Percentiles rank a stretch among this genome's conserved stretches.
These are phyloP conservation scores for Trametes sanguinea DNA, from an alignment of 768 basidiomycete genomes.

Conservation along the genomic window DNA sequence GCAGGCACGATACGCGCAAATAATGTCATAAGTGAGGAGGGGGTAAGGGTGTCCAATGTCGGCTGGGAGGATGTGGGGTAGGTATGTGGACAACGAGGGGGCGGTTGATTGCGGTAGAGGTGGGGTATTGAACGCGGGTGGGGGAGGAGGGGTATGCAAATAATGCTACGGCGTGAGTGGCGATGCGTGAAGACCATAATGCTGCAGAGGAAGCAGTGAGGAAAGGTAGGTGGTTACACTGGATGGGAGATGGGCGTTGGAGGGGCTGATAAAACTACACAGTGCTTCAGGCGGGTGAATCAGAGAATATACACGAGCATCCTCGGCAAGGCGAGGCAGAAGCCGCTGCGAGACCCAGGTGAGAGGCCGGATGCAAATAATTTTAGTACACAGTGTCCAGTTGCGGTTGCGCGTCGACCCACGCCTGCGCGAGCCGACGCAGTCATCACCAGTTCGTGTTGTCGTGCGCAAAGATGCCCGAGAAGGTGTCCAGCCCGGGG, in stretches of 20 bases:
- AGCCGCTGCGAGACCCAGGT: constrained; percentile 9
- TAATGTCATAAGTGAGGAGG: constrained; percentile 24
- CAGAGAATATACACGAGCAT: constrained; percentile 4
- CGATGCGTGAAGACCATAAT: constrained; percentile 16
- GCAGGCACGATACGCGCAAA: constrained; percentile 22
- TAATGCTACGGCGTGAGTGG: constrained; percentile 21
- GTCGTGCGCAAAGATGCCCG: constrained; percentile 40
- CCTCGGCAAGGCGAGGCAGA: constrained; percentile 10
- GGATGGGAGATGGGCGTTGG: neutral
- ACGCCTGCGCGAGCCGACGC: constrained; percentile 36
- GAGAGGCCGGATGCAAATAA: constrained; percentile 13
- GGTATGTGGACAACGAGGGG: neutral
- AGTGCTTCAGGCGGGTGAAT: constrained; percentile 6
- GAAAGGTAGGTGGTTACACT: constrained; percentile 16
- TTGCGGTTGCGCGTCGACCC: constrained; percentile 31
- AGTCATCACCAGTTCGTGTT: constrained; percentile 37
- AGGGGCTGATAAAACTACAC: constrained; percentile 21
- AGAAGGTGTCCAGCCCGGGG: constrained; percentile 37
- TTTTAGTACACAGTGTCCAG: constrained; percentile 32
- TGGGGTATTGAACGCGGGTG: constrained; percentile 13
- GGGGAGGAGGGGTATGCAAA: constrained; percentile 18
- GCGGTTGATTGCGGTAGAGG: neutral
- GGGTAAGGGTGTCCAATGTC: constrained; percentile 1
- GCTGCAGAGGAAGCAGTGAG: constrained; percentile 3
- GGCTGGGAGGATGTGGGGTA: neutral